phyloP scores from a whole-genome alignment of 352 stramenopile genomes.

The Phytophthora fragariae region DNA sequence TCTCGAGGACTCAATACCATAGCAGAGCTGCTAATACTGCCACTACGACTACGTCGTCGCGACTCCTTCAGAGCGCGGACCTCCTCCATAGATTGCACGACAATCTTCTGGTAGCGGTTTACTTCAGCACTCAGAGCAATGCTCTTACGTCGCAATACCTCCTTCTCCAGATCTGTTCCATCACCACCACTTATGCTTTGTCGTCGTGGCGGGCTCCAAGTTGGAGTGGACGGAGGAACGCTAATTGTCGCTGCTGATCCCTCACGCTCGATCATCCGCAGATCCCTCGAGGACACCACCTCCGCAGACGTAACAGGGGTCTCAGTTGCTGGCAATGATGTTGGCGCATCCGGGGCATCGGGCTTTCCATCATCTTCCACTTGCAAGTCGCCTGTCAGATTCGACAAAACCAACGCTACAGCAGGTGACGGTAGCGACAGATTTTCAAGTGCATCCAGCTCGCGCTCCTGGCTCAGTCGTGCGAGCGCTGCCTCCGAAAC shows the following conservation, averaged over 20 bases:
- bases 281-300: background rate
- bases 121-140: slow-evolving; percentile 44
- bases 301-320: background rate
- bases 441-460: slow-evolving; percentile 47
- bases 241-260: slow-evolving; percentile 1
- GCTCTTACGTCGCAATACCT: slow-evolving; percentile 48
- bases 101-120: slow-evolving; percentile 51
- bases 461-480: slow-evolving; percentile 56
- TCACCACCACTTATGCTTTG: slow-evolving; percentile 17
- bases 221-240: slow-evolving; percentile 24
- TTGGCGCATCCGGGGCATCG: background rate
- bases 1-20: slow-evolving; percentile 35
- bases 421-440: slow-evolving; percentile 37
- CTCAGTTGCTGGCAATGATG: background rate
- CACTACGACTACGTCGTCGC: slow-evolving; percentile 36
- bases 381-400: slow-evolving; percentile 15
- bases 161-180: slow-evolving; percentile 42
- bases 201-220: slow-evolving; percentile 9
- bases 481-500: slow-evolving; percentile 65
- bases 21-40: slow-evolving; percentile 26
- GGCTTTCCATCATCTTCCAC: slow-evolving; percentile 10
- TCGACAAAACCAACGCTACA: slow-evolving; percentile 21
- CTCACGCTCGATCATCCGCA: slow-evolving; percentile 15
- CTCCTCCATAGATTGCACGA: slow-evolving; percentile 52
- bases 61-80: slow-evolving; percentile 47